These are phyloP conservation scores for Coemansia sp. DNA, from an alignment of 192 early-diverging fungal genomes.

Conservation along the genomic window DNA sequence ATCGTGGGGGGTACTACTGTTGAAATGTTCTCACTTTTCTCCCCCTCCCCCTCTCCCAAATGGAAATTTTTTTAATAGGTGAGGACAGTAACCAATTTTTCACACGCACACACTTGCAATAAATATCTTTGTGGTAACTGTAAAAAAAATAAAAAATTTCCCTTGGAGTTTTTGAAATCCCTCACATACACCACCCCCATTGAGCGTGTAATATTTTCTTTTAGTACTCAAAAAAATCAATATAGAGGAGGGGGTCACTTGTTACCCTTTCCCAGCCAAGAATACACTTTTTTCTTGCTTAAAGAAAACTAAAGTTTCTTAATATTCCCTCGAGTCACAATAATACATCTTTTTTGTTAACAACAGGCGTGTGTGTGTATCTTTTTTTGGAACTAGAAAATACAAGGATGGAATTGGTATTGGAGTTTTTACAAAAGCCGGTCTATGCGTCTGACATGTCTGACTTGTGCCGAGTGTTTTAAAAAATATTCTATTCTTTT, in stretches of 20 bases:
- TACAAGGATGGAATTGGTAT: neutral
- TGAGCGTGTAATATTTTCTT: neutral
- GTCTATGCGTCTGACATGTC: conserved; percentile 3
- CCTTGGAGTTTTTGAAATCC: conserved; percentile 11
- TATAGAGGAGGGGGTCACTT: neutral
- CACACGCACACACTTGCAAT: conserved; percentile 1
- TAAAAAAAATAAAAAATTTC: neutral
- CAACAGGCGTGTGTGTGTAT: neutral
- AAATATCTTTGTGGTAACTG: neutral
- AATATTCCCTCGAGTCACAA: conserved; percentile 6
- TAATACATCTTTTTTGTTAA: neutral
- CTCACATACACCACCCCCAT: neutral
- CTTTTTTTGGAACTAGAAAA: neutral
- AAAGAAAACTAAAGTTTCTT: neutral
- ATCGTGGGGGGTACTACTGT: neutral
- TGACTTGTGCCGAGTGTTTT: neutral
- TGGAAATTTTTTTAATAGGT: neutral
- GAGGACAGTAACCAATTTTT: neutral
- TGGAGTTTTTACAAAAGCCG: conserved; percentile 13
- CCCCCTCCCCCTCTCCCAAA: neutral
- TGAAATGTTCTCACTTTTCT: conserved; percentile 5
- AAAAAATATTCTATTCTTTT: neutral
- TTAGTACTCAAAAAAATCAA: neutral
- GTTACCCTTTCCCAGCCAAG: conserved; percentile 6
- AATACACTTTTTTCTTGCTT: neutral